Evolutionary conservation across 345 rosid genomes (phyloP).

Genomic region (Arabis hirsuta): DNA sequence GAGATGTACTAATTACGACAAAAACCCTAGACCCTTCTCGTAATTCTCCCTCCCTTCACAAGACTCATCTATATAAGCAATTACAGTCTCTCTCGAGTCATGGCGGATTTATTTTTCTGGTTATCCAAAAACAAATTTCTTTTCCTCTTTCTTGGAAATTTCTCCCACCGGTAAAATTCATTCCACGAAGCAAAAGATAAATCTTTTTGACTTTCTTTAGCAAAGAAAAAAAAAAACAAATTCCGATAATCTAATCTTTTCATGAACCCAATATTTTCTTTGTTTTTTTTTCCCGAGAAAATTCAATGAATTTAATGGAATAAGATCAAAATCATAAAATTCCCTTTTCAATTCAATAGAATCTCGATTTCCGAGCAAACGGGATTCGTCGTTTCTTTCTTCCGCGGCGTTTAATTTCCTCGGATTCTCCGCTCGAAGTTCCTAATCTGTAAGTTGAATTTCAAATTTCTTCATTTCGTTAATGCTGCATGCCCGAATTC

Average conservation of each 20-base stretch:
- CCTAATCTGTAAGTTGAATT: slow-evolving; percentile 42
- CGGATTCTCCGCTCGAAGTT: slow-evolving; percentile 32
- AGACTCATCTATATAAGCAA: slow-evolving; percentile 39
- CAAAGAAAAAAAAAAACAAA: background rate
- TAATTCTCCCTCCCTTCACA: slow-evolving; percentile 38
- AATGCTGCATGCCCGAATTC: slow-evolving; percentile 29
- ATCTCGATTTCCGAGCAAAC: slow-evolving; percentile 31
- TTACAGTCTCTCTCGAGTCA: slow-evolving; percentile 30
- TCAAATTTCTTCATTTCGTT: background rate
- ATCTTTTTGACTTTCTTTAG: slow-evolving; percentile 1
- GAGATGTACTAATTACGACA: background rate
- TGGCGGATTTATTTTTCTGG: slow-evolving; percentile 41
- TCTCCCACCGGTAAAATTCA: slow-evolving; percentile 25
- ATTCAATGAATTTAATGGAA: slow-evolving; percentile 16
- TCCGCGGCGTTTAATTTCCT: slow-evolving; percentile 25
- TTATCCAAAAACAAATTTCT: slow-evolving; percentile 14
- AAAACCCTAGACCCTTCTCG: slow-evolving; percentile 36
- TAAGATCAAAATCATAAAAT: background rate
- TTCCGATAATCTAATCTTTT: background rate
- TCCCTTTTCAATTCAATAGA: slow-evolving; percentile 10
- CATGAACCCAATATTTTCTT: slow-evolving; percentile 13
- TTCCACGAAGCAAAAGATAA: slow-evolving; percentile 26
- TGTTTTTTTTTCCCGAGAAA: background rate
- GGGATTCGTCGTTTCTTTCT: slow-evolving; percentile 32
- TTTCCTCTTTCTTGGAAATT: slow-evolving; percentile 17